These are phyloP conservation scores for Solanum gracilifrons DNA, from an alignment of 257 asterid genomes.

Conservation along the genomic window DNA sequence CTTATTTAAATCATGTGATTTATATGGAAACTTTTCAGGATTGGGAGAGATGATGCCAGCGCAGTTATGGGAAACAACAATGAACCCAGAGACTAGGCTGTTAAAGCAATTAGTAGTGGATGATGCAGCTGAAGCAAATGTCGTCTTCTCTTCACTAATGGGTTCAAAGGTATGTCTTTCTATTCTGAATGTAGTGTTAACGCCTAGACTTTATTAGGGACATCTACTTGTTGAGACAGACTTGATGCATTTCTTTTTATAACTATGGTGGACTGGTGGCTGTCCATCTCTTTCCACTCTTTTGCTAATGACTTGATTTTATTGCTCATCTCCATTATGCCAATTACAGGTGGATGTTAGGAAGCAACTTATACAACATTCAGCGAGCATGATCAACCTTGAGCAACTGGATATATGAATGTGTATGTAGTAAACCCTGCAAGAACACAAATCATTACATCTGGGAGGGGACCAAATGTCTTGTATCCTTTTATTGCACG, in stretches of 20 bases:
- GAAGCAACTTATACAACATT: constrained; percentile 59
- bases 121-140: constrained; percentile 79
- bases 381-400: constrained; percentile 43
- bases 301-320: background rate
- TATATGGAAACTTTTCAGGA: constrained; percentile 36
- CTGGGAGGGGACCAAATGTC: background rate
- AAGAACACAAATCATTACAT: background rate
- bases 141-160: constrained; percentile 92
- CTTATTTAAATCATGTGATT: background rate
- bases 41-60: constrained; percentile 99
- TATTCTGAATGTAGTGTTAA: background rate
- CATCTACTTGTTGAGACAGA: background rate
- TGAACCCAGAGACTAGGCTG: constrained; percentile 71
- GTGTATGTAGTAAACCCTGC: background rate
- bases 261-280: background rate
- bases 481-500: background rate
- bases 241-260: background rate
- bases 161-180: constrained; percentile 56
- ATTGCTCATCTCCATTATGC: background rate
- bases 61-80: constrained; percentile 98
- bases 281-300: background rate
- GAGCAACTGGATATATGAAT: constrained; percentile 70
- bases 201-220: background rate
- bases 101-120: constrained; percentile 76
- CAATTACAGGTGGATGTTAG: constrained; percentile 66